phyloP scores from a whole-genome alignment of 169 alveolate species.

The Condylostoma magnum region DNA sequence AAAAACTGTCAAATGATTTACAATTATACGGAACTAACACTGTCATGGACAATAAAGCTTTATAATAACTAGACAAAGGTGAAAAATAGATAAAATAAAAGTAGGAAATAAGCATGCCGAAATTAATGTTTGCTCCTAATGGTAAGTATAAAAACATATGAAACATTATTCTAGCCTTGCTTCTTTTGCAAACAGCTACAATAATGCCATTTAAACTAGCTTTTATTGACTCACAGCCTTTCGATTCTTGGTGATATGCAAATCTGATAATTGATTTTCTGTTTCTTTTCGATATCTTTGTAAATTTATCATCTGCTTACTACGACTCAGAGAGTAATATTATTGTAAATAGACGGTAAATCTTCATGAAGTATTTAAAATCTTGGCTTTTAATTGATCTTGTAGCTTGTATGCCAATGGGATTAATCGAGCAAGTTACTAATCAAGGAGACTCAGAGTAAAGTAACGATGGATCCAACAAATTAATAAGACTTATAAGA shows the following conservation, averaged over 20 bases:
- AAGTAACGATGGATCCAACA: constrained; percentile 13
- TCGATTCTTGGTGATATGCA: constrained; percentile 28
- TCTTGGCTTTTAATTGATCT: constrained; percentile 49
- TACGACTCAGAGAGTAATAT: constrained; percentile 39
- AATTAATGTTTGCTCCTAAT: not conserved
- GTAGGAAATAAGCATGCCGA: not conserved
- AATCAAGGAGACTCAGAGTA: not conserved
- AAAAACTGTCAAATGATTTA: too few relatives aligned
- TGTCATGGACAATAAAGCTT: too few relatives aligned
- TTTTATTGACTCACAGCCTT: constrained; percentile 28
- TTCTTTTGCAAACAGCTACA: constrained; percentile 57
- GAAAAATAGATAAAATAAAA: too few relatives aligned
- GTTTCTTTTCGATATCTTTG: constrained; percentile 52
- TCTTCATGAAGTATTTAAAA: constrained; percentile 45
- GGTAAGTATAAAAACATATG: not conserved
- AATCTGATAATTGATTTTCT: constrained; percentile 38
- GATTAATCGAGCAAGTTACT: not conserved
- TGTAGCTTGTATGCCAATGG: constrained; percentile 40
- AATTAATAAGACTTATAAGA: constrained; percentile 47
- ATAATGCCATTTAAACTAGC: constrained; percentile 55
- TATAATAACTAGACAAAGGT: too few relatives aligned
- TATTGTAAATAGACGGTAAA: constrained; percentile 39
- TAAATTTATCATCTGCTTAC: constrained; percentile 50
- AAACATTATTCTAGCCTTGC: not conserved
- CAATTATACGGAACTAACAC: too few relatives aligned